A percentile compares a stretch with the other conserved stretches of the same genome.
Evolutionary conservation across 2,329 filamentous ascomycete genomes (phyloP).

Genomic region (Stromatinia cepivora): DNA sequence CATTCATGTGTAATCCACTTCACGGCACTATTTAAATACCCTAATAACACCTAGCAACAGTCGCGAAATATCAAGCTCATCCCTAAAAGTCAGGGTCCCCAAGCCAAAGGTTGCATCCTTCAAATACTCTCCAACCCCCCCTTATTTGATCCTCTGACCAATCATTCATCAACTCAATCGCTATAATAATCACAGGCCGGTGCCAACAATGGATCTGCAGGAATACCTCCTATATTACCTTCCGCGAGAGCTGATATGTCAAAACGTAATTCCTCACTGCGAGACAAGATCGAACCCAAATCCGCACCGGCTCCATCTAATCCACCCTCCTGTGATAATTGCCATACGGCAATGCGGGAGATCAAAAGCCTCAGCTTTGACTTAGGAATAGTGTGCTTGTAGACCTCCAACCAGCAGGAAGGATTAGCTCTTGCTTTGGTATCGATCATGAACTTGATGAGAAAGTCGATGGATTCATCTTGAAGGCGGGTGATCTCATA

Average conservation of each 20-base stretch:
- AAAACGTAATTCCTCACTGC: background rate
- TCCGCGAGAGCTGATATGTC: background rate
- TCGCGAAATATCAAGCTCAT: background rate
- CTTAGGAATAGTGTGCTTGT: background rate
- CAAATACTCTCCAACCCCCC: too few species aligned
- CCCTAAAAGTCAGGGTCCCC: background rate
- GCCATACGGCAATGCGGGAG: constrained; percentile 5
- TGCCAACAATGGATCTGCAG: background rate
- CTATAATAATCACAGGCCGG: background rate
- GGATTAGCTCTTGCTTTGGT: constrained; percentile 2
- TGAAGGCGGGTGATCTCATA: background rate
- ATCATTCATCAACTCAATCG: background rate
- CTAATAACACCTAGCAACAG: background rate
- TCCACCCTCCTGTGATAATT: background rate
- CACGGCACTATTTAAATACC: too few species aligned
- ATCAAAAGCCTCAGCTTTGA: background rate
- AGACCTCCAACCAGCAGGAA: constrained; percentile 12
- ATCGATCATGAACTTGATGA: constrained; percentile 10
- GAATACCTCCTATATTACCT: background rate
- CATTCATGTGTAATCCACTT: background rate
- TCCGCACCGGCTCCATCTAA: background rate
- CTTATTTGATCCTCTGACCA: accelerated
- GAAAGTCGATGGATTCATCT: background rate
- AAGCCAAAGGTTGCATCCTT: too few species aligned
- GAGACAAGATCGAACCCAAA: background rate